Evolutionary conservation across 495 filamentous ascomycete species (phyloP), one percentile per base, ranked within the genome.

Genomic region (Sphaerosporella brunnea): DNA sequence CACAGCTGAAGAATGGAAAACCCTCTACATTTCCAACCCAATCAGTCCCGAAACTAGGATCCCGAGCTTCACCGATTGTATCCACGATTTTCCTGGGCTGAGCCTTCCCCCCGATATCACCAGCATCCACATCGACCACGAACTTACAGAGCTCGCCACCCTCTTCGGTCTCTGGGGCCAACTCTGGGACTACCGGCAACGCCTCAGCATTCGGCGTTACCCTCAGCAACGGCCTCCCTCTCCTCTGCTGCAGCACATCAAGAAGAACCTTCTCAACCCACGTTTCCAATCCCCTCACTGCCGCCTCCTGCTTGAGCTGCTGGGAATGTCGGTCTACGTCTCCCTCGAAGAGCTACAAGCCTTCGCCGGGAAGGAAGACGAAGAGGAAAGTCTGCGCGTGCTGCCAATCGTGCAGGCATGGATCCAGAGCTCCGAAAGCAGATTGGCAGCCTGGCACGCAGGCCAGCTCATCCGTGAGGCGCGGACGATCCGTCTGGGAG

Each of bases 321-420:
- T 77, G 1, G 63, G 72, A 5, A 72, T 79, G 68, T 67, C 74
- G 50, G 61, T 80, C 0, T 65, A 78, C 57, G 69, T 76, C 50
- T 73, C 73, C 0, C 65, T 78, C 0, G 76, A 78, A 43, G 75
- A 79, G 41, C 66, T 80, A 0, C 75, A 82, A 48, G 68, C 74
- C 1, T 77, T 79, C 43, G 72, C 73, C 0, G 75, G 75, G 0
- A 73, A 75, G 28, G 72, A 77, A 44, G 76, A 74, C 45, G 70
- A 73, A 45, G 71, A 77, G 43, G 73, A 77, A 53, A 71, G 74
- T 0, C 63, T 68, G 2, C 60, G 68, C 2, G 69, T 73, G 5
- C 73, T 71, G 35, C 66, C 71, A 9, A 63, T 63, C 0, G 64
- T 77, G 0, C 64, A 69, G 30, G 60, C 68, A 18, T 79, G 77